phyloP scores from a whole-genome alignment of 2,329 filamentous ascomycete species.

The Talaromyces pinophilus region DNA sequence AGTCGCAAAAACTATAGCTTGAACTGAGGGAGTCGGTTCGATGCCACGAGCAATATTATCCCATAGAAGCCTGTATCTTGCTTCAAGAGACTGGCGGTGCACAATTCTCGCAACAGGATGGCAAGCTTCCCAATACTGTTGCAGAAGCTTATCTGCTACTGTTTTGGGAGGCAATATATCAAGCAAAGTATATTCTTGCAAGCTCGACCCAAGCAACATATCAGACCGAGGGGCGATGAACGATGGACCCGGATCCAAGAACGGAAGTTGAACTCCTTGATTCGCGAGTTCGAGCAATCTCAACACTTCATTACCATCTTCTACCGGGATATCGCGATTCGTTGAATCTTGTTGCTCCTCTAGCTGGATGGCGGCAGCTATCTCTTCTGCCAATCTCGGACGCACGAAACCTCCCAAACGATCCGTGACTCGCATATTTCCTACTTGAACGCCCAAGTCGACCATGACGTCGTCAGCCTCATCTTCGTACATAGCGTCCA shows the following conservation, averaged over 20 bases:
- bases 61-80: conserved; percentile 67
- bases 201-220: conserved; percentile 63
- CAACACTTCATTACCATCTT: conserved; percentile 17
- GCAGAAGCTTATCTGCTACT: conserved; percentile 62
- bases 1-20: conserved; percentile 68
- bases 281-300: conserved; percentile 20
- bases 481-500: conserved; percentile 69
- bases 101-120: conserved; percentile 69
- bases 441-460: conserved; percentile 71
- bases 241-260: conserved; percentile 63
- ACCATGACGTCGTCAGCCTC: conserved; percentile 67
- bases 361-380: conserved; percentile 39
- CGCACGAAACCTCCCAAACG: conserved; percentile 71
- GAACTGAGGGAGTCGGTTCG: conserved; percentile 64
- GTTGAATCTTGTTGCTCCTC: not conserved
- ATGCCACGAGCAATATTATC: conserved; percentile 58
- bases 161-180: conserved; percentile 62
- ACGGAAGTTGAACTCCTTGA: conserved; percentile 39
- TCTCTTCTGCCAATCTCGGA: conserved; percentile 70
- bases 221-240: conserved; percentile 69
- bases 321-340: not conserved
- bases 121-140: conserved; percentile 68
- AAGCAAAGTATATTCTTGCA: conserved; percentile 54
- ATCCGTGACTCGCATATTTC: conserved; percentile 72
- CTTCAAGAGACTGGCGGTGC: conserved; percentile 67